phyloP scores from a whole-genome alignment of 441 rosid species.

The Arabidopsis hybrid region DNA sequence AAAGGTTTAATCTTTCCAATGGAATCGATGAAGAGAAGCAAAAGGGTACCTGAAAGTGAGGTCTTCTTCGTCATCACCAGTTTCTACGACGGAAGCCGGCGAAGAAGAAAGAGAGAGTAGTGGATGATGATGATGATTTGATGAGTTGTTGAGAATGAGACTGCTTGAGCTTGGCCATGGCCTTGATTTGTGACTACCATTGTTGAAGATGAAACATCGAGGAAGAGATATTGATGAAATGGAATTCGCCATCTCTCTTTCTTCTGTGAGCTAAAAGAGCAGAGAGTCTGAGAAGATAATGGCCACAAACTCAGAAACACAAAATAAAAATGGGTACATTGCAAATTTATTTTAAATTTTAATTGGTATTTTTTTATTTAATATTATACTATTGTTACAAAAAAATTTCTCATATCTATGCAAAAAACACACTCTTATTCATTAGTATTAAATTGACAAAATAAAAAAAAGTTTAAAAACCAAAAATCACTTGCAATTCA shows the following conservation, averaged over 20 bases:
- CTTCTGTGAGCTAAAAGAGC: background rate
- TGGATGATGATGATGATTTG: conserved; percentile 23
- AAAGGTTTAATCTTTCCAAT: background rate
- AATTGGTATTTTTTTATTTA: too few relatives aligned
- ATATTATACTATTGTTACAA: too few relatives aligned
- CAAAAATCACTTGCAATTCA: too few relatives aligned
- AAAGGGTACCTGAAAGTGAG: conserved; percentile 54
- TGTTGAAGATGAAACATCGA: conserved; percentile 39
- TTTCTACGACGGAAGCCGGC: conserved; percentile 50
- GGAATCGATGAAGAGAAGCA: conserved; percentile 7
- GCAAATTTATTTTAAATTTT: too few relatives aligned
- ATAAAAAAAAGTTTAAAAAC: too few relatives aligned
- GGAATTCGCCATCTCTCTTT: conserved; percentile 41
- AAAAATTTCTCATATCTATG: too few relatives aligned
- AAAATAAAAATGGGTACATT: too few relatives aligned
- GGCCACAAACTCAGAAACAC: background rate
- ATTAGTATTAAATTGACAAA: too few relatives aligned
- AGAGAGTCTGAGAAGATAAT: background rate
- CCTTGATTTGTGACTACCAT: conserved; percentile 4
- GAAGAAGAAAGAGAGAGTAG: conserved; percentile 47
- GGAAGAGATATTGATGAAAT: conserved; percentile 51
- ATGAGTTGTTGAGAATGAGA: conserved; percentile 39
- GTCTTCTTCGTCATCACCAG: conserved; percentile 36
- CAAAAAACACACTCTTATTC: too few relatives aligned
- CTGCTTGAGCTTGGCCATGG: conserved; percentile 35